Conservation (phyloP, 1,284 basidiomycete species). For the Moniliella sp. region DNA sequence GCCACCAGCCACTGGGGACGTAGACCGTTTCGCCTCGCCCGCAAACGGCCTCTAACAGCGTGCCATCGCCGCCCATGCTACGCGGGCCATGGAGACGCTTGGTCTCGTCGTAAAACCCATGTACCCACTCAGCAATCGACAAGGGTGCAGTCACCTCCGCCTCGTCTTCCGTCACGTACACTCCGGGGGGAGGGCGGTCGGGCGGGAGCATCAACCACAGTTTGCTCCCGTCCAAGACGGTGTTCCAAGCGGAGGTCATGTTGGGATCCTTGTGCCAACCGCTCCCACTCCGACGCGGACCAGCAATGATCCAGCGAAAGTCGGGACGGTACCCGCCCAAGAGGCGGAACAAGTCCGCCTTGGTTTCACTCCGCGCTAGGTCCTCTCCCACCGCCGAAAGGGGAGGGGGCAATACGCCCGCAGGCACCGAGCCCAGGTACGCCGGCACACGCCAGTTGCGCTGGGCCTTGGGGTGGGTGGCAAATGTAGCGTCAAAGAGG, state of each 20-base stretch:
- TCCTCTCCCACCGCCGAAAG: too few relatives aligned
- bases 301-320: slow-evolving; percentile 26
- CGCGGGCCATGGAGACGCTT: slow-evolving; percentile 28
- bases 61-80: slow-evolving; percentile 12
- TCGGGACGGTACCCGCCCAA: slow-evolving; percentile 15
- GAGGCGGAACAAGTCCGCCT: slow-evolving; percentile 18
- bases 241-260: slow-evolving; percentile 37
- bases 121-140: slow-evolving; percentile 35
- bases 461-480: slow-evolving; percentile 9
- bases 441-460: slow-evolving; percentile 14
- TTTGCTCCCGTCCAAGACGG: slow-evolving; percentile 34
- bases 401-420: not conserved
- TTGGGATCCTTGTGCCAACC: slow-evolving; percentile 35
- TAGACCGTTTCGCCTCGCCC: slow-evolving; percentile 33
- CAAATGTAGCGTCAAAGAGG: slow-evolving; percentile 19
- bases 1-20: slow-evolving; percentile 32
- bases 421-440: slow-evolving; percentile 3
- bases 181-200: slow-evolving; percentile 34
- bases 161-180: slow-evolving; percentile 34
- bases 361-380: slow-evolving; percentile 1
- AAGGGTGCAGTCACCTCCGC: slow-evolving; percentile 34
- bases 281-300: slow-evolving; percentile 16
- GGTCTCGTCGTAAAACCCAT: slow-evolving; percentile 34
- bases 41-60: slow-evolving; percentile 36
- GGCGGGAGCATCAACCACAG: slow-evolving; percentile 37